These are phyloP conservation scores for Triangularia verruculosa DNA, from an alignment of 2,329 filamentous ascomycete species.

Conservation along the genomic window DNA sequence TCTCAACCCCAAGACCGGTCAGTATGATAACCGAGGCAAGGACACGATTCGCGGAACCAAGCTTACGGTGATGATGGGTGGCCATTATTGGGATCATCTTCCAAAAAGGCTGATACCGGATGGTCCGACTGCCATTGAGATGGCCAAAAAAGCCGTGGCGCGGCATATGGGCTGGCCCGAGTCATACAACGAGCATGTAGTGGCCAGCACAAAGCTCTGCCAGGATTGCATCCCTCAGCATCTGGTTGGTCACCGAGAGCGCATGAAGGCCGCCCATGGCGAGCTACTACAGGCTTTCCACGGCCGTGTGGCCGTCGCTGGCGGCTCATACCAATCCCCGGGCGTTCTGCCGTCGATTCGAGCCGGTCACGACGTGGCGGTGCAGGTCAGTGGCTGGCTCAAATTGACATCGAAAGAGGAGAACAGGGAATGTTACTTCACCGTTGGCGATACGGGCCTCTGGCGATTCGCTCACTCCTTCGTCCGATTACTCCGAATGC, in stretches of 20 bases:
- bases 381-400: conserved; percentile 23
- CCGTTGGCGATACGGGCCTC: conserved; percentile 35
- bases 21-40: conserved; percentile 37
- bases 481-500: too few relatives aligned
- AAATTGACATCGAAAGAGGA: conserved; percentile 29
- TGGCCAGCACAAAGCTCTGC: conserved; percentile 58
- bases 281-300: conserved; percentile 56
- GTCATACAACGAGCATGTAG: conserved; percentile 56
- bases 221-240: conserved; percentile 88
- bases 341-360: conserved; percentile 53
- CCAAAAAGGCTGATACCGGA: conserved; percentile 51
- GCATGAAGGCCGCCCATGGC: conserved; percentile 56
- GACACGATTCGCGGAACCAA: conserved; percentile 67
- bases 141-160: conserved; percentile 67
- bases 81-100: conserved; percentile 77
- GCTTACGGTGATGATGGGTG: conserved; percentile 90
- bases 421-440: too few relatives aligned
- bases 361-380: conserved; percentile 45
- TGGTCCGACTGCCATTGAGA: conserved; percentile 61
- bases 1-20: conserved; percentile 17
- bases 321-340: conserved; percentile 51
- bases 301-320: conserved; percentile 62
- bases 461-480: conserved; percentile 31
- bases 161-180: conserved; percentile 70
- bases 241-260: conserved; percentile 68